phyloP scores from a whole-genome alignment of 148 eudicot genomes.

The Tetragonia tetragonoides region DNA sequence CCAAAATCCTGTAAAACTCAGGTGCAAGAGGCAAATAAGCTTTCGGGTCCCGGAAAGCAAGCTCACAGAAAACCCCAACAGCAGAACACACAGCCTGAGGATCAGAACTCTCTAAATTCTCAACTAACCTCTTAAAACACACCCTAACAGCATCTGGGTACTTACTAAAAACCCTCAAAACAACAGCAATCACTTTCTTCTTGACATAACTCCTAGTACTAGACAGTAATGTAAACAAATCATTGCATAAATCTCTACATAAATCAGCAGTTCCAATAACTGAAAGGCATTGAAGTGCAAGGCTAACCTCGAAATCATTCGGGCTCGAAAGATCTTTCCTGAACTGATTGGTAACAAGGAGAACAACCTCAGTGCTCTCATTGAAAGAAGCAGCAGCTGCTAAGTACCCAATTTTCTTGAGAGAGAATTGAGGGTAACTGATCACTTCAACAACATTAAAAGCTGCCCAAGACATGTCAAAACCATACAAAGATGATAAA shows the following conservation, averaged over 20 bases:
- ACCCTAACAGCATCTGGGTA: slow-evolving; percentile 85
- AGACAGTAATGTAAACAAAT: slow-evolving; percentile 49
- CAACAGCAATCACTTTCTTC: slow-evolving; percentile 61
- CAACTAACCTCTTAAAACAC: slow-evolving; percentile 85
- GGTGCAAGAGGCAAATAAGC: slow-evolving; percentile 76
- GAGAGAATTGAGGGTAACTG: slow-evolving; percentile 45
- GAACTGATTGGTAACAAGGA: slow-evolving; percentile 73
- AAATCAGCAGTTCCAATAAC: slow-evolving; percentile 58
- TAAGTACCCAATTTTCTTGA: slow-evolving; percentile 65
- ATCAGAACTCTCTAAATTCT: slow-evolving; percentile 68
- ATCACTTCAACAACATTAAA: slow-evolving; percentile 76
- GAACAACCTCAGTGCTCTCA: slow-evolving; percentile 57
- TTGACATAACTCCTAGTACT: slow-evolving; percentile 50
- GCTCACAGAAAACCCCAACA: slow-evolving; percentile 88
- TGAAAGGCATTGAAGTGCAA: slow-evolving; percentile 58
- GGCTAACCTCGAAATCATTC: slow-evolving; percentile 56
- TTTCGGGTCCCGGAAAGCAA: slow-evolving; percentile 53
- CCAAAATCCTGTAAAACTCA: slow-evolving; percentile 68
- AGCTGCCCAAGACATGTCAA: slow-evolving; percentile 62
- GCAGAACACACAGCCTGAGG: slow-evolving; percentile 42
- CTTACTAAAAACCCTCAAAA: slow-evolving; percentile 54
- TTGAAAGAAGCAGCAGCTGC: slow-evolving; percentile 61
- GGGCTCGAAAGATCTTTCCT: slow-evolving; percentile 66
- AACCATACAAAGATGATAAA: slow-evolving; percentile 47
- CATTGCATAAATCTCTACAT: slow-evolving; percentile 69